A percentile compares a stretch with the other conserved stretches of the same genome.
Conservation (phyloP, 129 eudicot genomes). For the Flaveria brownii region DNA sequence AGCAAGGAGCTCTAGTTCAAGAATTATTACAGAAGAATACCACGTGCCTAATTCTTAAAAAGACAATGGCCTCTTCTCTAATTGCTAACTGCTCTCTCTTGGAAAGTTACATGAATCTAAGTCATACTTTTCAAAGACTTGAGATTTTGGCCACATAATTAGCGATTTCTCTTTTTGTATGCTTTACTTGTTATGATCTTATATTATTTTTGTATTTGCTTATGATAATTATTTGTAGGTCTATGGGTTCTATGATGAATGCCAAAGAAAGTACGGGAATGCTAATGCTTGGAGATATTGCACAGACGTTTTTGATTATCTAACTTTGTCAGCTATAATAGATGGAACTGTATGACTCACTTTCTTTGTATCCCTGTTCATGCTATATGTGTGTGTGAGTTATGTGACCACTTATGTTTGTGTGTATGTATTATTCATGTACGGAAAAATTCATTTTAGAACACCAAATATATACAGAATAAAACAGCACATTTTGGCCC, state of each 20-base stretch:
- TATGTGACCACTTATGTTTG: too few species aligned
- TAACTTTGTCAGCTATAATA: slow-evolving; percentile 93
- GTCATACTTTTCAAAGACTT: slow-evolving; percentile 1
- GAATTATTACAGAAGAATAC: background rate
- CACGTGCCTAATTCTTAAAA: background rate
- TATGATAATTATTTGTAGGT: slow-evolving; percentile 47
- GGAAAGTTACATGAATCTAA: background rate
- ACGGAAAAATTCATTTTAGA: background rate
- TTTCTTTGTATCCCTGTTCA: background rate
- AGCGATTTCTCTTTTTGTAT: background rate
- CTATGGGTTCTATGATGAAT: slow-evolving; percentile 96
- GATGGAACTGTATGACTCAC: slow-evolving; percentile 79
- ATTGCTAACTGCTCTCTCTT: background rate
- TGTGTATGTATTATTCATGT: background rate
- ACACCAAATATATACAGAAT: background rate
- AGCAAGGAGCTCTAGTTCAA: background rate
- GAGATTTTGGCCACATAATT: background rate
- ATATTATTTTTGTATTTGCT: background rate
- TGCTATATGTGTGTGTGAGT: background rate
- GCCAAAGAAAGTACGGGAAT: slow-evolving; percentile 98
- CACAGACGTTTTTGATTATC: slow-evolving; percentile 95
- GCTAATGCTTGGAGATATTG: slow-evolving; percentile 99
- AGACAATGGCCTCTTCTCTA: background rate
- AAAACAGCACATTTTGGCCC: background rate
- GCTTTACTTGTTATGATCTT: background rate